These are phyloP conservation scores for Lichtheimia hyalospora DNA, from an alignment of 371 early-diverging fungal genomes.

Conservation along the genomic window DNA sequence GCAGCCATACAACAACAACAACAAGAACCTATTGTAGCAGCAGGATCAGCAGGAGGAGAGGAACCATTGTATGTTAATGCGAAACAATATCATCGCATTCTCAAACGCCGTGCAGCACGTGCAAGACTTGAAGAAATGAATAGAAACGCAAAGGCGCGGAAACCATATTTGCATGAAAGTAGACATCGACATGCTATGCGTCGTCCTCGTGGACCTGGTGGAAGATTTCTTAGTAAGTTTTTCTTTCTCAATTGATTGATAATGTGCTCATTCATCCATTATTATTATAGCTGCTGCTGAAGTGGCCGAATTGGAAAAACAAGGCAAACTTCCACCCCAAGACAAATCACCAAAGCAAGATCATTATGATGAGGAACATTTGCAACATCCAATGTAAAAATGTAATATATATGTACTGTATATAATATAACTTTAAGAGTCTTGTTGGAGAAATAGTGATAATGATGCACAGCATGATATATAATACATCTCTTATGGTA, in stretches of 20 bases:
- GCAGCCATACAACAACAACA: conserved; percentile 2
- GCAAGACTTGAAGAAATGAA: conserved; percentile 65
- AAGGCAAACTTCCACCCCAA: conserved; percentile 27
- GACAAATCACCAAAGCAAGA: neutral
- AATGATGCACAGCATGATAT: too few relatives aligned
- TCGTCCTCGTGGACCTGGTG: conserved; percentile 93
- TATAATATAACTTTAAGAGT: too few relatives aligned
- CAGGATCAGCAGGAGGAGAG: conserved; percentile 37
- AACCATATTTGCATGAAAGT: conserved; percentile 95
- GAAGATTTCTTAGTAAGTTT: conserved; percentile 72
- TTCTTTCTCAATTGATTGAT: neutral
- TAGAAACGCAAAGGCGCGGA: conserved; percentile 57
- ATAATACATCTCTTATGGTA: too few relatives aligned
- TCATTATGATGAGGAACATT: too few relatives aligned
- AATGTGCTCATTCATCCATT: neutral
- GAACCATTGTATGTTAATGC: conserved; percentile 92
- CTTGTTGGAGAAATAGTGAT: too few relatives aligned
- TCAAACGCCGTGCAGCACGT: conserved; percentile 84
- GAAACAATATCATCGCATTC: conserved; percentile 91
- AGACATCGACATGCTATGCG: conserved; percentile 98
- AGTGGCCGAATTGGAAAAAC: conserved; percentile 57
- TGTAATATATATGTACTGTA: too few relatives aligned
- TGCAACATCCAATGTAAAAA: too few relatives aligned
- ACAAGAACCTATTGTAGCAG: conserved; percentile 2
- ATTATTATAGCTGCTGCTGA: conserved; percentile 49